These are phyloP conservation scores for Toxoplasma gondii DNA, from an alignment of 169 alveolate species.

Conservation along the genomic window DNA sequence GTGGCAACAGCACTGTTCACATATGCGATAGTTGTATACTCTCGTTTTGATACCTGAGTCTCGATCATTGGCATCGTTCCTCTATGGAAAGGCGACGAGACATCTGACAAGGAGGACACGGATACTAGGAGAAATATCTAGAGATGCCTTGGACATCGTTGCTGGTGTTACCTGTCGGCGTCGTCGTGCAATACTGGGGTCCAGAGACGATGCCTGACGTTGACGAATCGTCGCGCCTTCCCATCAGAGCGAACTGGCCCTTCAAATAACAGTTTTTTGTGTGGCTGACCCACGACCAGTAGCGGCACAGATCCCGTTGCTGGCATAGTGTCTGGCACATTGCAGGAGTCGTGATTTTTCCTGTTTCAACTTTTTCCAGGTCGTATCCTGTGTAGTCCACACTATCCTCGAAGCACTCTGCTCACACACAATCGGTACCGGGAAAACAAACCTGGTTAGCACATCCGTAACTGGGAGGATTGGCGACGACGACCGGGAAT, in stretches of 20 bases:
- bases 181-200: not conserved
- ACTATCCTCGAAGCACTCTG: constrained; percentile 51
- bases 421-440: not conserved
- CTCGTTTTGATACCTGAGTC: too few relatives aligned
- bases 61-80: too few relatives aligned
- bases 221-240: constrained; percentile 50
- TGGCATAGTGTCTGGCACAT: constrained; percentile 54
- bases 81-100: too few relatives aligned
- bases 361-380: constrained; percentile 49
- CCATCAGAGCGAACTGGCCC: constrained; percentile 7
- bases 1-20: too few relatives aligned
- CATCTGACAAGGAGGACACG: too few relatives aligned
- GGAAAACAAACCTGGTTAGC: not conserved
- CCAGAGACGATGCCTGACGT: constrained; percentile 21
- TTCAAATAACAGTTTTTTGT: constrained; percentile 46
- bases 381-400: constrained; percentile 53
- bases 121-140: too few relatives aligned
- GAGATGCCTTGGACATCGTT: not conserved
- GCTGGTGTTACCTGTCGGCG: not conserved
- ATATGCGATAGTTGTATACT: too few relatives aligned
- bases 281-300: constrained; percentile 35
- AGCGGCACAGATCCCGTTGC: constrained; percentile 36
- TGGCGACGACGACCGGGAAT: not conserved
- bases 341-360: constrained; percentile 23
- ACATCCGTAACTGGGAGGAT: not conserved